Base-by-base conservation (phyloP, 2,329 filamentous ascomycete genomes). In the Penicillium hordei region DNA sequence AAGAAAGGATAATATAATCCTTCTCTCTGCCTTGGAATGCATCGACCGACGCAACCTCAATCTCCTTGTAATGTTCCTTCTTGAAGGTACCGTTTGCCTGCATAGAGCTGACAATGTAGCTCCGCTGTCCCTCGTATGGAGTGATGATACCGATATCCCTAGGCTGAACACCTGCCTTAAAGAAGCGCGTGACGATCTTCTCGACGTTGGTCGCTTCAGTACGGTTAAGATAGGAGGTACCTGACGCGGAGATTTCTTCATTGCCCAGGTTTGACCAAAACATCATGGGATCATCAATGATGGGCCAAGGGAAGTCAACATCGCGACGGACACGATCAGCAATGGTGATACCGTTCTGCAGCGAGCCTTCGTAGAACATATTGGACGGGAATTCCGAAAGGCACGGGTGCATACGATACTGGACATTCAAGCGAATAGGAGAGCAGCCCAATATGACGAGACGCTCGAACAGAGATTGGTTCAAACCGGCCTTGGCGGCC, bases 51-150 rank as follows among this genome's bases (percentile, higher is more conserved):
- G 94, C 94, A 40, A 99, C 94, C 75, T 99, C 94, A 25, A 99
- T 93, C 71, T 97, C 93, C 78, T 97, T 97, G 82, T 99, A 99
- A 68, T 89, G 86, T 73, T 99, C 94, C 79, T 99, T 99, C 81
- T 96, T 97, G 82, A 95, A 97, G 0, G 91, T 95, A 52, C 94
- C 94, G 13, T 90, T 94, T 62, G 93, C 92, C 77, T 99, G 94
- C 93, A 99, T 97, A n/a, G 93, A 97, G 72, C 91, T 96, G 58
- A 99, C 94, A 64, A 99, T 93, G 74, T 96, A 99, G 78, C 93
- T 97, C 70, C 94, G 89, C 78, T 99, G 94, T 58, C 94, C 94
- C 78, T 99, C 94, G 75, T 99, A 99, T 54, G 94, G 94, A 17
- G 94, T 99, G 71, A 99, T 97, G 69, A 99, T 94, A 79, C 94